Evolutionary conservation across 495 filamentous ascomycete genomes (phyloP).

Genomic region (Friedmanniomyces endolithicus): DNA sequence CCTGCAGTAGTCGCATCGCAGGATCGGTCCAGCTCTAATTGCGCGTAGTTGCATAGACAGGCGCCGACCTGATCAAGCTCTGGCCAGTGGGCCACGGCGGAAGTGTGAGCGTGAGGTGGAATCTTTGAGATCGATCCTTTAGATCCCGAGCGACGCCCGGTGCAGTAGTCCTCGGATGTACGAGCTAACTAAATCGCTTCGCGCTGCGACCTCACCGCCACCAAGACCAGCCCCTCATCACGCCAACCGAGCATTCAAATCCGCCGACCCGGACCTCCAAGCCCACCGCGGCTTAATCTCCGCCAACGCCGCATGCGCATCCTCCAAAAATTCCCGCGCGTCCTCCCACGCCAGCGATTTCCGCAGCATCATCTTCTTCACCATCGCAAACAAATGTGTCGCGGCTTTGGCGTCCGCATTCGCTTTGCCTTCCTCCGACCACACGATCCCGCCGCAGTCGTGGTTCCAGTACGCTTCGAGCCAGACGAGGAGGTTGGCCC

Average conservation of each 20-base stretch:
- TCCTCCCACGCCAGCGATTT: neutral
- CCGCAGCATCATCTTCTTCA: constrained; percentile 1
- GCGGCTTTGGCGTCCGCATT: constrained; percentile 4
- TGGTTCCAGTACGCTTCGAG: constrained; percentile 3
- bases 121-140: constrained; percentile 5
- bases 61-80: constrained; percentile 2
- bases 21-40: constrained; percentile 19
- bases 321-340: neutral
- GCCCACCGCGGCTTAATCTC: constrained; percentile 7
- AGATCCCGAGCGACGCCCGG: neutral
- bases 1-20: constrained; percentile 18
- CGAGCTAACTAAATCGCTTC: neutral
- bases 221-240: neutral
- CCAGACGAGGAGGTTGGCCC: constrained; percentile 3
- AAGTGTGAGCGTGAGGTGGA: constrained; percentile 10
- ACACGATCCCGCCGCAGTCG: constrained; percentile 1
- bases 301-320: neutral
- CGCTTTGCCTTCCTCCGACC: neutral
- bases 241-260: neutral
- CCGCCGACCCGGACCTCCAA: neutral
- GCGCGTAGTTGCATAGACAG: constrained; percentile 25
- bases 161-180: neutral
- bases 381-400: neutral
- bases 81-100: constrained; percentile 17
- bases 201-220: neutral